Base-by-base conservation (phyloP, 1,284 basidiomycete genomes). In the Apiotrichum laibachii region DNA sequence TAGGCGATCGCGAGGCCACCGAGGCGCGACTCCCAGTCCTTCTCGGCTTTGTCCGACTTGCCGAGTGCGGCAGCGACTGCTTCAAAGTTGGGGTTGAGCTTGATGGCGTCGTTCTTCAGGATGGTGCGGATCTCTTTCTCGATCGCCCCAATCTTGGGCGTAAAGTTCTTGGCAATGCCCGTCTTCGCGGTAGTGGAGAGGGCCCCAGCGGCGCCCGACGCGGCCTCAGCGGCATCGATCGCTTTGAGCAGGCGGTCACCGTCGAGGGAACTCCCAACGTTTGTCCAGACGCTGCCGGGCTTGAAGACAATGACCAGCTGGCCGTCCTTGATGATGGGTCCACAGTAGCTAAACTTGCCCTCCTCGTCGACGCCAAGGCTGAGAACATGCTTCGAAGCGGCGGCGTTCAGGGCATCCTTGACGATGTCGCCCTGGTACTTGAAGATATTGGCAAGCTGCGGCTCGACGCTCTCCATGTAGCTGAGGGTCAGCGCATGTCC, bases 11-110 rank as follows among this genome's bases (percentile, higher is more conserved):
- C 40, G 33, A 37, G 18, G 33, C 18, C 21, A 8, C 33, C 33
- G 12, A 49, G 19, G 9, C 33, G 33, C 19, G 5, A 11, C 19
- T 49, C 46, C 51, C 51, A 57, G 46, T 49, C 45, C 13, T 39
- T 33, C 7, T 16, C 16, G 18, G 34, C 47, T n/a, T 10, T 37
- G 22, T 7, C n/a, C 0, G 39, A 37, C 5, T 40, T 35, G 18
- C n/a, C 22, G 33, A 59, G 40, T 0, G 22, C 18, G 40, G 47
- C 42, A 22, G 7, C 37, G 15, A 39, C 9, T 6, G 31, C 40
- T 18, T 50, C 57, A n/a, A 43, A 59, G 42, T 50, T 49, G 52
- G 52, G 52, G 21, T 50, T 37, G 43, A 59, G 42, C 34, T 22
- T 44, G 42, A 59, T 35, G 40, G 42, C 31, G 34, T 42, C 33